Evolutionary conservation across 1,139 yeast species (phyloP).

Genomic region (Meyerozyma smithsonii): DNA sequence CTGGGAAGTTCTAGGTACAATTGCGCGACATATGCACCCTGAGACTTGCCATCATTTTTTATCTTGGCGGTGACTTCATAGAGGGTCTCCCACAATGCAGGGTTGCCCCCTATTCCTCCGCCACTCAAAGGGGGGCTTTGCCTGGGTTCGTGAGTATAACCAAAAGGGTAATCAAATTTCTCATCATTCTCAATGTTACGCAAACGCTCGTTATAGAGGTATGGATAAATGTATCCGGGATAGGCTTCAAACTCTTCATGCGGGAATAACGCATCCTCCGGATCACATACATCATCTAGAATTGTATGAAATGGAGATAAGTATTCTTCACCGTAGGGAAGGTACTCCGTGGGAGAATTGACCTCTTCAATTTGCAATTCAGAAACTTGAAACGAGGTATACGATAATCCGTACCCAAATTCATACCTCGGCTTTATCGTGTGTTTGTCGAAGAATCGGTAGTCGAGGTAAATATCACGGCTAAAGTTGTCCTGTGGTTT

Average conservation of each 20-base stretch:
- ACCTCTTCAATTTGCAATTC: slow-evolving; percentile 39
- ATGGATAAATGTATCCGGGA: slow-evolving; percentile 51
- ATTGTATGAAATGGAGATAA: slow-evolving; percentile 34
- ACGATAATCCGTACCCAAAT: slow-evolving; percentile 60
- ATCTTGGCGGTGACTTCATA: slow-evolving; percentile 47
- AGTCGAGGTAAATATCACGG: slow-evolving; percentile 49
- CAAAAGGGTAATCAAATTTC: slow-evolving; percentile 47
- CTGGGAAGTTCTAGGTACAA: slow-evolving; percentile 54
- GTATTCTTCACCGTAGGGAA: slow-evolving; percentile 49
- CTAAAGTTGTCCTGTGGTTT: slow-evolving; percentile 48
- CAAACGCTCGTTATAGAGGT: slow-evolving; percentile 43
- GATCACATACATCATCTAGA: slow-evolving; percentile 49
- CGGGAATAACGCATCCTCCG: slow-evolving; percentile 55
- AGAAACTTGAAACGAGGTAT: slow-evolving; percentile 42
- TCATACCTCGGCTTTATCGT: slow-evolving; percentile 54
- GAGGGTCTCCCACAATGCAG: slow-evolving; percentile 40
- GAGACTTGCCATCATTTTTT: slow-evolving; percentile 45
- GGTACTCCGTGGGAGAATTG: slow-evolving; percentile 40
- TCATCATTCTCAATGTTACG: slow-evolving; percentile 35
- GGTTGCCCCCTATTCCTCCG: slow-evolving; percentile 54
- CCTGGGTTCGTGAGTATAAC: slow-evolving; percentile 40
- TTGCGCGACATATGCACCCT: slow-evolving; percentile 54
- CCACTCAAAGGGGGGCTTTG: slow-evolving; percentile 45
- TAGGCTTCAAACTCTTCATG: slow-evolving; percentile 48
- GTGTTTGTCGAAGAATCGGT: slow-evolving; percentile 52